A percentile compares a stretch with the other conserved stretches of the same genome.
phyloP scores from a whole-genome alignment of 257 asterid species.

The Solanum arcanum region DNA sequence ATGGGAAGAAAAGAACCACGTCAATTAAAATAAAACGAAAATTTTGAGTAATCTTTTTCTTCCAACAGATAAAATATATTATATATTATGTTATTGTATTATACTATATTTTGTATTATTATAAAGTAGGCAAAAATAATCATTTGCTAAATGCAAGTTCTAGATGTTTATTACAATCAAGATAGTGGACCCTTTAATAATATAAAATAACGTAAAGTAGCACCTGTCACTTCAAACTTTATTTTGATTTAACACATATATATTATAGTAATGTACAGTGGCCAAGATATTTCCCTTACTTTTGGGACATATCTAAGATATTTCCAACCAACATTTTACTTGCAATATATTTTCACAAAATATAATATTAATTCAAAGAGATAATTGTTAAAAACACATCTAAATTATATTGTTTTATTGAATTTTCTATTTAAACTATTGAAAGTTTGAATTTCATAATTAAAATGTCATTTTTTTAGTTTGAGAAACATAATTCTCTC shows the following conservation, averaged over 20 bases:
- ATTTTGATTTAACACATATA: not conserved
- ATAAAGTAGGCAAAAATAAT: not conserved
- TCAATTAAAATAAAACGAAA: not conserved
- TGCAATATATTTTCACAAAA: not conserved
- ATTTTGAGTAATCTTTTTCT: not conserved
- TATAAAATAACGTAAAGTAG: not conserved
- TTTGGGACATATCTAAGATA: not conserved
- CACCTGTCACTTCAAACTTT: not conserved
- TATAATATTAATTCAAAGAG: not conserved
- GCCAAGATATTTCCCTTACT: not conserved
- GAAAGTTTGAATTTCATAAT: no score
- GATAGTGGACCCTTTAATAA: not conserved
- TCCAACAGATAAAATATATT: not conserved
- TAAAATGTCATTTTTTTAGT: fast-evolving
- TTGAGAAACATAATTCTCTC: no score
- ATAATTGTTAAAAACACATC: fast-evolving
- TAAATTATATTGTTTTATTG: no score
- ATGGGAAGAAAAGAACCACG: not conserved
- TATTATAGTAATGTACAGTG: not conserved
- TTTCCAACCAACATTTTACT: not conserved
- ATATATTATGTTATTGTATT: not conserved
- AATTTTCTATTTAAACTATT: no score
- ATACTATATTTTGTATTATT: not conserved
- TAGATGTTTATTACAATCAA: constrained; percentile 4
- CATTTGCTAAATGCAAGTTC: constrained; percentile 1